Evolutionary conservation across 192 early-diverging fungal species (phyloP), one percentile per base, ranked within the genome.

Genomic region (Kickxella alabastrina): DNA sequence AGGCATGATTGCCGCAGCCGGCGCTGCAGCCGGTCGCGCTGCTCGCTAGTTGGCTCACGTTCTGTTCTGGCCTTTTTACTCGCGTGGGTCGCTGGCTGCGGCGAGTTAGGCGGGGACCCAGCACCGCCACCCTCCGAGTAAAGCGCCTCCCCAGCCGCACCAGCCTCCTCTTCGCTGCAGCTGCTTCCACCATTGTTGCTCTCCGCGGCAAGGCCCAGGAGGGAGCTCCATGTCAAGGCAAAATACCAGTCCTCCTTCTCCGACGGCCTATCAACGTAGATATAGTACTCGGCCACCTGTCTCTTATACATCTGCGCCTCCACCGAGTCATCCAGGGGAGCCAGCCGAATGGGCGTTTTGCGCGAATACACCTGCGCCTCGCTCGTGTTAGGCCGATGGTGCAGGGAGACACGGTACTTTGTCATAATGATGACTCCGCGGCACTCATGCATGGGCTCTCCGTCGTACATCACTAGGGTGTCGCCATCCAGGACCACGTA

Each of bases 201-300:
- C 14, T 57, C 62, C 19, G 43, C 23, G 0, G 58, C 32, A 52
- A 63, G 67, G 73, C 26, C 54, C 17, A 46, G 37, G 21, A 76
- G 71, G 15, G 84, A 77, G 39, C 85, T 88, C 56, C 86, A 83
- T 36, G 83, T 62, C 19, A 95, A 74, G 9, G 90, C 86, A 69
- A 93, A 85, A 48, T 88, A 89, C 85, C 91, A 92, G 58, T 90
- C 89, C 60, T 95, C 92, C 62, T 95, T 95, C 34, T 92, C 89
- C 14, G 72, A 67, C 23, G 73, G 78, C 26, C 69, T 63, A 47
- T 79, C 82, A 26, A 77, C 80, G 17, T 83, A 80, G 21, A 85
- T 63, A 36, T 83, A 88, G 46, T 79, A 79, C 15, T 72, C 74
- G 2, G 60, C 59, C 37, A 57, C 47, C 54, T 75, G 72, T 1